Conservation (phyloP, 2,329 filamentous ascomycete genomes). For the Daldinia sp. region DNA sequence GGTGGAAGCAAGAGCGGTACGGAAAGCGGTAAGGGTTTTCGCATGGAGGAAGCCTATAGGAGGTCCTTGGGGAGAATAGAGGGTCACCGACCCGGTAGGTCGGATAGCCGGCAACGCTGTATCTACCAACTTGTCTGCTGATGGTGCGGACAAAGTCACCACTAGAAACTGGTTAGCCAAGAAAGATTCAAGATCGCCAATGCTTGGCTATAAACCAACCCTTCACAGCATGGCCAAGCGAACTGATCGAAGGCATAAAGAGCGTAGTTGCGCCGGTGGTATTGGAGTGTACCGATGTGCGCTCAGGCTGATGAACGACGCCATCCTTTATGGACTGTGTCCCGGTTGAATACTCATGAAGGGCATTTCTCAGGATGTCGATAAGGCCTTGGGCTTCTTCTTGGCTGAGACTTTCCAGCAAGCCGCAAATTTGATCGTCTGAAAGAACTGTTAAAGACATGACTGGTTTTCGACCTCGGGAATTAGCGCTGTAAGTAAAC, state of each 20-base stretch:
- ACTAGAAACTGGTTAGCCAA: constrained; percentile 57
- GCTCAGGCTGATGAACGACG: constrained; percentile 67
- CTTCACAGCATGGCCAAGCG: constrained; percentile 75
- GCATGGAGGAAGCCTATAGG: constrained; percentile 79
- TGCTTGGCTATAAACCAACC: constrained; percentile 55
- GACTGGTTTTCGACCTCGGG: constrained; percentile 36
- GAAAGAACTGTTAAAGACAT: constrained; percentile 72
- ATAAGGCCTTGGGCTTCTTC: constrained; percentile 67
- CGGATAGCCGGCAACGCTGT: constrained; percentile 54
- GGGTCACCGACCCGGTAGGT: constrained; percentile 75
- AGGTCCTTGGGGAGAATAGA: constrained; percentile 72
- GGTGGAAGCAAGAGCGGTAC: constrained; percentile 79
- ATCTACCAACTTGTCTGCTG: constrained; percentile 48
- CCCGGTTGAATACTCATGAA: constrained; percentile 72
- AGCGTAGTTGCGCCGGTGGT: constrained; percentile 70
- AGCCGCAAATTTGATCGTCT: constrained; percentile 65
- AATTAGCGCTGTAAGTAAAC: constrained; percentile 8
- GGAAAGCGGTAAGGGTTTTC: constrained; percentile 80
- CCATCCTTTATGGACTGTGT: constrained; percentile 58
- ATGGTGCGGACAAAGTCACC: constrained; percentile 69
- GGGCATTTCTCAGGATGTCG: constrained; percentile 61
- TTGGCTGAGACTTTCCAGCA: constrained; percentile 65
- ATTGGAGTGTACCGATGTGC: constrained; percentile 62
- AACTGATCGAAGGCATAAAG: constrained; percentile 79
- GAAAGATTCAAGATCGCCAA: constrained; percentile 13